Conservation (phyloP, 345 rosid species). For the Salix exigua region DNA sequence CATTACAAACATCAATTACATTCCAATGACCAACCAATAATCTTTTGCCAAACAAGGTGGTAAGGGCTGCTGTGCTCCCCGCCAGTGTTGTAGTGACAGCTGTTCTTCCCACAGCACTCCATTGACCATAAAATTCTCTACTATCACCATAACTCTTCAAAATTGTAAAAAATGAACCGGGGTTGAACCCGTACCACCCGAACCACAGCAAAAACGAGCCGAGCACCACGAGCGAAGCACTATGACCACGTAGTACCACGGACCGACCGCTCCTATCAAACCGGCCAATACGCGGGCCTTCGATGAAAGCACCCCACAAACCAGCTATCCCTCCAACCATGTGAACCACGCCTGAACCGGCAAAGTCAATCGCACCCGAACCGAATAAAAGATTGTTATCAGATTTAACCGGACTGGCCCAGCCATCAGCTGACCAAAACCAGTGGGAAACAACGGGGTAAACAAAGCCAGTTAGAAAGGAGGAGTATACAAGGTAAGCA, state of each 20-base stretch:
- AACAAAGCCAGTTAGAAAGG: constrained; percentile 61
- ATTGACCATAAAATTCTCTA: constrained; percentile 31
- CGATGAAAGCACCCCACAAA: constrained; percentile 43
- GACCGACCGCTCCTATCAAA: constrained; percentile 28
- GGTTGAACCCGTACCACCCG: constrained; percentile 46
- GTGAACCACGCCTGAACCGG: constrained; percentile 47
- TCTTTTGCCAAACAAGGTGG: constrained; percentile 20
- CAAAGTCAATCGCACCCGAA: constrained; percentile 42
- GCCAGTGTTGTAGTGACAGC: constrained; percentile 27
- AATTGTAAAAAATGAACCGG: constrained; percentile 33
- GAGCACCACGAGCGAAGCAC: constrained; percentile 37
- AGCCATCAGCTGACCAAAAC: constrained; percentile 63
- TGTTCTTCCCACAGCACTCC: constrained; percentile 27
- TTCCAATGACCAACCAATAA: constrained; percentile 22
- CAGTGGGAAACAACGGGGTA: constrained; percentile 63
- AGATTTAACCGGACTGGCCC: constrained; percentile 49
- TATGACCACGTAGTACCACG: constrained; percentile 33
- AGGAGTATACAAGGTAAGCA: constrained; percentile 57
- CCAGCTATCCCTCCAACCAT: constrained; percentile 49
- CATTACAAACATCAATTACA: constrained; percentile 17
- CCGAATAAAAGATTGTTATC: constrained; percentile 34
- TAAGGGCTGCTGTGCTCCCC: constrained; percentile 21
- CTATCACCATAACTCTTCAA: constrained; percentile 14
- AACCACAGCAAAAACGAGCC: constrained; percentile 38
- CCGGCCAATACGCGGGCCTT: constrained; percentile 39